These are phyloP conservation scores for Populus deltoides DNA, from an alignment of 345 rosid genomes.

Conservation along the genomic window DNA sequence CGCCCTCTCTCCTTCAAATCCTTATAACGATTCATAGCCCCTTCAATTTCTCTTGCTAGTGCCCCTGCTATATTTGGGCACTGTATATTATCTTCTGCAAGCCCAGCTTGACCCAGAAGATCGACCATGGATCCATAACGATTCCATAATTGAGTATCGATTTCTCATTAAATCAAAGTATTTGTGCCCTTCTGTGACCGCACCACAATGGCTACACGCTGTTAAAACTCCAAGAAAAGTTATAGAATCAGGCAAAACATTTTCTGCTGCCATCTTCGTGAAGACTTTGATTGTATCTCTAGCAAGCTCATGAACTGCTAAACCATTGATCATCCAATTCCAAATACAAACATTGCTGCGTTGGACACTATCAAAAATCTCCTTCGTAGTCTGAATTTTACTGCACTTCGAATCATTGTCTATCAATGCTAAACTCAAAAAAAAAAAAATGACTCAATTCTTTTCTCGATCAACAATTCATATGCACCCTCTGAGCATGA, in stretches of 20 bases:
- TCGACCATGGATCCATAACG: conserved; percentile 81
- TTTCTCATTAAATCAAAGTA: conserved; percentile 57
- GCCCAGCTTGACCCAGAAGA: conserved; percentile 66
- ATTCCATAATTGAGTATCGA: conserved; percentile 43
- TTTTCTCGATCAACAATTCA: not conserved
- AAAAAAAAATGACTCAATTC: conserved; percentile 42
- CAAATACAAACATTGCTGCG: conserved; percentile 56
- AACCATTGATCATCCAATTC: conserved; percentile 77
- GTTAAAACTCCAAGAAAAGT: conserved; percentile 66
- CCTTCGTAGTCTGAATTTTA: conserved; percentile 52
- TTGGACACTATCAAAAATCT: conserved; percentile 43
- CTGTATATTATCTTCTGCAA: conserved; percentile 29
- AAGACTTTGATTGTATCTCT: conserved; percentile 48
- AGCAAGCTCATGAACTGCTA: conserved; percentile 73
- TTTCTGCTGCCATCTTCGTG: conserved; percentile 50
- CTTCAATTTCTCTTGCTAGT: no score
- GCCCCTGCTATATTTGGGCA: no score
- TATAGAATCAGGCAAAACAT: conserved; percentile 55
- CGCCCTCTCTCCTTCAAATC: no score
- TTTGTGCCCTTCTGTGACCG: conserved; percentile 55
- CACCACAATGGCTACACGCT: conserved; percentile 71
- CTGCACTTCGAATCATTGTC: conserved; percentile 77
- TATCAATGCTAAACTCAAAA: conserved; percentile 62
- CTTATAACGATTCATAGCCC: no score
- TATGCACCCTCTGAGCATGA: no score